phyloP scores from a whole-genome alignment of 2,329 filamentous ascomycete genomes.

The Trichoderma lentiforme region DNA sequence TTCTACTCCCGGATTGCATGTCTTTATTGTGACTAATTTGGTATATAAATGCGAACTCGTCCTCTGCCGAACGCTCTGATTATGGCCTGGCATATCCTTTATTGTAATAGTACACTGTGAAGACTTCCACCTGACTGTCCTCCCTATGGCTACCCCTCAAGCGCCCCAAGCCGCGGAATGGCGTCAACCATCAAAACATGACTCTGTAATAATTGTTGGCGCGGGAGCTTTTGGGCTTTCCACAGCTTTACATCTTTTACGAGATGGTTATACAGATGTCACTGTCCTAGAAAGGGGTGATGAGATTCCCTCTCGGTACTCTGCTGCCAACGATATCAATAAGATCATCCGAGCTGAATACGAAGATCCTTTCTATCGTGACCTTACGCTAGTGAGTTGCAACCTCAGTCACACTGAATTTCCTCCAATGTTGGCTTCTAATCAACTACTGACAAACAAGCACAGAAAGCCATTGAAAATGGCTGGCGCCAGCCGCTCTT shows the following conservation, averaged over 20 bases:
- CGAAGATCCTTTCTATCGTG: not conserved
- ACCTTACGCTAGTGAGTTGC: not conserved
- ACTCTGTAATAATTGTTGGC: not conserved
- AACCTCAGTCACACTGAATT: too few relatives aligned
- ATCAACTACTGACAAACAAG: not conserved
- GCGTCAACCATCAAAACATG: not conserved
- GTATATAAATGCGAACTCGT: too few relatives aligned
- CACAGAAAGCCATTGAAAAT: not conserved
- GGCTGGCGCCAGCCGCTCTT: not conserved
- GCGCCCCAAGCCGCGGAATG: too few relatives aligned
- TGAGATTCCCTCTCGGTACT: not conserved
- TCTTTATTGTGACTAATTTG: too few relatives aligned
- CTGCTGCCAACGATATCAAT: not conserved
- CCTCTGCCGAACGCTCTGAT: too few relatives aligned
- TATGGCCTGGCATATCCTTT: too few relatives aligned
- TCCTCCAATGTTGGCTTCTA: too few relatives aligned
- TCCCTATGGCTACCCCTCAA: too few relatives aligned
- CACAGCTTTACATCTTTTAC: not conserved
- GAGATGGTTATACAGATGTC: not conserved
- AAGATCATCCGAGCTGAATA: not conserved
- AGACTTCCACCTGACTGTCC: too few relatives aligned
- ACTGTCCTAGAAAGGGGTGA: not conserved
- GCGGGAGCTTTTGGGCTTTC: not conserved
- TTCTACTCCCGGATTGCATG: too few relatives aligned
- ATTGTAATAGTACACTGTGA: too few relatives aligned